phyloP scores from a whole-genome alignment of 1,284 basidiomycete species.

The Puccinia hordei region DNA sequence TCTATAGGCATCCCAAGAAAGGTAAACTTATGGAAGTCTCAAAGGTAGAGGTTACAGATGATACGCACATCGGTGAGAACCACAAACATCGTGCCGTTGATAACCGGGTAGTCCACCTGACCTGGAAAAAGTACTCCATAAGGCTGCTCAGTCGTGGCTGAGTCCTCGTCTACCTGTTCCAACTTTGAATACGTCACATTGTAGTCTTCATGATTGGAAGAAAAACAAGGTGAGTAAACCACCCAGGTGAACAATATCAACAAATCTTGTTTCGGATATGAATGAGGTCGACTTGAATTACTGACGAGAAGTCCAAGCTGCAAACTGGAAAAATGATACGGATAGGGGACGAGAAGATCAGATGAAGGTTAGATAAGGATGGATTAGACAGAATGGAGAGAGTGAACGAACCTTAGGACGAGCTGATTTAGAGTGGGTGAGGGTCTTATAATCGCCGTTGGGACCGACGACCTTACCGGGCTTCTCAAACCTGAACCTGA shows the following conservation, averaged over 20 bases:
- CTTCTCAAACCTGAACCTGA: conserved; percentile 66
- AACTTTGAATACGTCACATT: conserved; percentile 54
- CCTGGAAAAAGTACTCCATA: conserved; percentile 23
- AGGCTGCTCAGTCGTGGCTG: conserved; percentile 33
- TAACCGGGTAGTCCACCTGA: conserved; percentile 51
- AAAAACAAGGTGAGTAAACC: not conserved
- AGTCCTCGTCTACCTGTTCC: conserved; percentile 60
- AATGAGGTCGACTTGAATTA: conserved; percentile 59
- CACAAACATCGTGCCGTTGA: conserved; percentile 67
- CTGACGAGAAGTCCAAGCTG: conserved; percentile 48
- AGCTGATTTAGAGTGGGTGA: conserved; percentile 61
- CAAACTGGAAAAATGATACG: conserved; percentile 16
- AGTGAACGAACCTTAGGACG: conserved; percentile 60
- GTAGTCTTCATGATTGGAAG: conserved; percentile 27
- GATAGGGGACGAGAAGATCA: not conserved
- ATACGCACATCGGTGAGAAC: conserved; percentile 63
- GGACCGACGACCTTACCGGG: conserved; percentile 66
- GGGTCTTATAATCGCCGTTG: conserved; percentile 65
- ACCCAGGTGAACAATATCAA: conserved; percentile 52
- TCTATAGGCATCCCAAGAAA: conserved; percentile 25
- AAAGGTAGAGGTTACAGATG: not conserved
- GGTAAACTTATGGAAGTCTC: not conserved
- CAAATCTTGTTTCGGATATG: conserved; percentile 64
- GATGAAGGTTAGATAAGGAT: not conserved
- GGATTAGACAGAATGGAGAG: conserved; percentile 51